Percentiles rank a stretch among this genome's conserved stretches.
These are phyloP conservation scores for Sporothrix pallida DNA, from an alignment of 2,329 filamentous ascomycete genomes.

Conservation along the genomic window DNA sequence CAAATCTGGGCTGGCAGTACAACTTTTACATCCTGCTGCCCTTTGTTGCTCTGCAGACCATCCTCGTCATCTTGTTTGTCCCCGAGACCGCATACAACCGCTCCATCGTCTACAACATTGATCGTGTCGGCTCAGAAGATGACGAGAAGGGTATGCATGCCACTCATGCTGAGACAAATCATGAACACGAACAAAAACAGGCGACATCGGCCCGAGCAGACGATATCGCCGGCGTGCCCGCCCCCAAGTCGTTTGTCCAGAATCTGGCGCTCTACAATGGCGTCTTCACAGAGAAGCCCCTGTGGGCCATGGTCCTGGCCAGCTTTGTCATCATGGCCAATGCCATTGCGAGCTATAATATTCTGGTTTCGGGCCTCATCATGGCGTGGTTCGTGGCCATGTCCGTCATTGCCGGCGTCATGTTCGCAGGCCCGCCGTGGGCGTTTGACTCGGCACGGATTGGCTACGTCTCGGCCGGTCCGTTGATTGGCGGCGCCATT, in stretches of 20 bases:
- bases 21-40: neutral
- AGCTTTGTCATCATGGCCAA: constrained; percentile 5
- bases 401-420: neutral
- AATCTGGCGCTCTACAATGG: neutral
- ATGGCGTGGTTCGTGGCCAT: constrained; percentile 1
- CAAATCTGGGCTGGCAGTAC: neutral
- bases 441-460: neutral
- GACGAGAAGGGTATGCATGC: neutral
- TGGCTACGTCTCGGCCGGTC: neutral
- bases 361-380: neutral
- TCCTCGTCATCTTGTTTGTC: neutral
- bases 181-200: neutral
- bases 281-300: neutral
- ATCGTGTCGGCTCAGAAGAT: neutral
- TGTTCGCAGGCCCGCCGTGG: neutral
- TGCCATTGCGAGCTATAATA: neutral
- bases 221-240: neutral
- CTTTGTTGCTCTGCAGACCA: neutral
- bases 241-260: neutral
- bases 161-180: neutral
- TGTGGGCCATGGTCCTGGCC: neutral
- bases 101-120: neutral
- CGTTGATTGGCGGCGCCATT: neutral
- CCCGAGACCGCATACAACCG: neutral
- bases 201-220: neutral